These are phyloP conservation scores for Lantana camara DNA, from an alignment of 257 asterid species.

Conservation along the genomic window DNA sequence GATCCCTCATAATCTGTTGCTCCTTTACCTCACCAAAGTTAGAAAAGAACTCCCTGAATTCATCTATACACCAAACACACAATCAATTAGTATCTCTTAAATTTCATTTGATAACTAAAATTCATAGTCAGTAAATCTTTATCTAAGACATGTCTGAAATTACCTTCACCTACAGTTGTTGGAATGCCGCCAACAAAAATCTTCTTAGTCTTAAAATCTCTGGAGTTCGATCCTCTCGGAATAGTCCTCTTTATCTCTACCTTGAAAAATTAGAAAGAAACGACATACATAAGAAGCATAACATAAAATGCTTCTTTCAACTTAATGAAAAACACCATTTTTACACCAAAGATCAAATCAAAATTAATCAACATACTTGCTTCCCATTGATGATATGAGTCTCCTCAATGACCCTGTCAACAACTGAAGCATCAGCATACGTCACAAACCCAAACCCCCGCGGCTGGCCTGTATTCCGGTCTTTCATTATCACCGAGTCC, in stretches of 20 bases:
- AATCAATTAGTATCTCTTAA: constrained; percentile 7
- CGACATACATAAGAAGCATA: background rate
- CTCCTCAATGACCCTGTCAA: constrained; percentile 59
- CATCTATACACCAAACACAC: constrained; percentile 45
- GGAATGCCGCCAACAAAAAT: constrained; percentile 72
- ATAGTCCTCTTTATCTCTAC: constrained; percentile 72
- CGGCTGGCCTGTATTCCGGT: constrained; percentile 58
- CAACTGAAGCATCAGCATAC: constrained; percentile 54
- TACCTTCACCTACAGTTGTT: constrained; percentile 53
- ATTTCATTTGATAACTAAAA: background rate
- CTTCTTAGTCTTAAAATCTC: constrained; percentile 62
- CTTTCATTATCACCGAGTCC: constrained; percentile 69
- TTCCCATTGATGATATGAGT: constrained; percentile 54
- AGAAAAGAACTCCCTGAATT: constrained; percentile 55
- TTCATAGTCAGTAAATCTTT: no score
- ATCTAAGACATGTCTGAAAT: background rate
- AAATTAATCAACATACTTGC: constrained; percentile 45
- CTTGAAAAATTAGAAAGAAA: constrained; percentile 31
- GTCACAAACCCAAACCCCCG: constrained; percentile 68
- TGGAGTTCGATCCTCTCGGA: constrained; percentile 57
- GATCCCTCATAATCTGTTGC: constrained; percentile 65
- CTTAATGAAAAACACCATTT: background rate
- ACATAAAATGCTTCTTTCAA: constrained; percentile 12
- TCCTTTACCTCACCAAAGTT: constrained; percentile 56
- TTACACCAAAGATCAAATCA: background rate